These are phyloP conservation scores for Phytophthora pluvialis DNA, from an alignment of 352 stramenopile species.

Conservation along the genomic window DNA sequence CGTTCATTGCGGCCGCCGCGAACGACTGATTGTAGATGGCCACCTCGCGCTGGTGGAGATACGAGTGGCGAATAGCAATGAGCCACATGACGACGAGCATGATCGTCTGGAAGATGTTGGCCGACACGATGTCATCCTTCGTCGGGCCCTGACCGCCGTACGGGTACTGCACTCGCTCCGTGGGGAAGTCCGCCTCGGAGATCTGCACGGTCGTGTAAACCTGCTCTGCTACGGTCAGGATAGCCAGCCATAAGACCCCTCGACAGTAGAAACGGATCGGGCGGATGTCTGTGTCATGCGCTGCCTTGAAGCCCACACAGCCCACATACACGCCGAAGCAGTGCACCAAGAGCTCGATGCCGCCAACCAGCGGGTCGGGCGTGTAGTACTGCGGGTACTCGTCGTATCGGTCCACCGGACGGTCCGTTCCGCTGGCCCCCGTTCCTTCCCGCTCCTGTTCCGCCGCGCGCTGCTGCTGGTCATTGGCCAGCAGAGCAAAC, in stretches of 20 bases:
- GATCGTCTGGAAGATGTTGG: constrained; percentile 86
- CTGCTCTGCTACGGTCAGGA: constrained; percentile 79
- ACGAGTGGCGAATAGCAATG: constrained; percentile 81
- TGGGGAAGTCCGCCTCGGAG: constrained; percentile 74
- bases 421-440: constrained; percentile 38
- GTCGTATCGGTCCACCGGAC: constrained; percentile 61
- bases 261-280: constrained; percentile 87
- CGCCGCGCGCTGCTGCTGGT: constrained; percentile 66
- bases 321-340: constrained; percentile 87
- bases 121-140: constrained; percentile 86
- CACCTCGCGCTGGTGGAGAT: constrained; percentile 77
- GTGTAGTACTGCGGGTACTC: constrained; percentile 87
- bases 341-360: constrained; percentile 76
- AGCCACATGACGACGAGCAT: constrained; percentile 88
- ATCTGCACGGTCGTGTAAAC: constrained; percentile 88
- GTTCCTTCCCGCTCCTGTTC: constrained; percentile 39
- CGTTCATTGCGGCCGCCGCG: constrained; percentile 82
- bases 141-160: constrained; percentile 78
- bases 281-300: constrained; percentile 87
- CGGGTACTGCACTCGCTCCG: constrained; percentile 70
- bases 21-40: constrained; percentile 86
- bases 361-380: constrained; percentile 71
- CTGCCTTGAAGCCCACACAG: constrained; percentile 87
- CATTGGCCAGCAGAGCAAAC: constrained; percentile 83
- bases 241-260: constrained; percentile 79